Base-by-base conservation (phyloP, 345 rosid species). In the Eucalyptus lansdowneana region DNA sequence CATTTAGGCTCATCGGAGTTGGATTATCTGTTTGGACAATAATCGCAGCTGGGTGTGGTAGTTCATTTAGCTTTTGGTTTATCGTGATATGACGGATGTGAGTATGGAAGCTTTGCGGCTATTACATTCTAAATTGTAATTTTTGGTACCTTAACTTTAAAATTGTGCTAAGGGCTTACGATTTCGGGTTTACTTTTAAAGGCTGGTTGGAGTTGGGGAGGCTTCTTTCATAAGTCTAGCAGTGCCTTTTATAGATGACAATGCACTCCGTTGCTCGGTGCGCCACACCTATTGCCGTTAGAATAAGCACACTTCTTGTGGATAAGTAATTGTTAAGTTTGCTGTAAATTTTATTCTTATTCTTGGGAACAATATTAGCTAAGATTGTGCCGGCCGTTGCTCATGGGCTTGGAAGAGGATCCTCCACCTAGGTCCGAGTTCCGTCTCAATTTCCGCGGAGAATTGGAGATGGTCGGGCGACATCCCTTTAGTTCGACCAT, bases 171-270 rank as follows among this genome's bases (percentile, higher is more conserved):
- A 14, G 86, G 86, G 53, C 58, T 88, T 45, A 51, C 53, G 24
- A 45, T 51, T 53, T 80, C 62, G 44, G 24, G 80, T 50, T 76
- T 72, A 72, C 81, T 72, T 50, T 53, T 91, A 60, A 92, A 97
- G 99, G 99, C 85, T 96, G 87, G 99, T 98, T 89, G 99, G 99
- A 89, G 97, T 98, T 93, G 99, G 99, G 85, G 99, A 98, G 89
- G 99, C 99, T 89, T 98, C 99, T 50, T 98, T 98, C 89, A 96
- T 97, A 87, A 96, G 98, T 94, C 99, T 98, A 90, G 99, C 99
- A 80, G 98, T 99, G 44, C 99, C 99, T 1, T 98, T 97, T 89
- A 97, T 98, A 12, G 99, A 98, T 94, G 99, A 98, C 88, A 95
- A 96, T 89, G 98, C 99, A 50, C 98, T 22, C n/a, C n/a, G 90